Evolutionary conservation across 306 rosid species (phyloP).

Genomic region (Fagus crenata): DNA sequence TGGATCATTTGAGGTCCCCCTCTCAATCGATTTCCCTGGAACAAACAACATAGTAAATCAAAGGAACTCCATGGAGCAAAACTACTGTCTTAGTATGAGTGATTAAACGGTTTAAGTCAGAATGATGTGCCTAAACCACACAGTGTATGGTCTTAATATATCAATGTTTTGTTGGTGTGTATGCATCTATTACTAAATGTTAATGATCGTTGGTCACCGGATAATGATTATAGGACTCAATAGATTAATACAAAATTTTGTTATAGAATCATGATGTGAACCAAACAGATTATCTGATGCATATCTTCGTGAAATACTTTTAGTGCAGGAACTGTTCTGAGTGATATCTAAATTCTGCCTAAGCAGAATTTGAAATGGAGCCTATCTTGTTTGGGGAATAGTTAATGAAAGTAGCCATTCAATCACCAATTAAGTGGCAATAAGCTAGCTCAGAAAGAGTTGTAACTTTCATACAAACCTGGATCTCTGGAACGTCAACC

Average conservation of each 20-base stretch:
- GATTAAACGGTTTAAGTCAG: background rate
- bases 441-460: background rate
- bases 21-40: constrained; percentile 75
- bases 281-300: background rate
- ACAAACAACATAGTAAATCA: background rate
- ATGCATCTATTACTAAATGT: background rate
- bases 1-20: constrained; percentile 97
- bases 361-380: background rate
- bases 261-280: background rate
- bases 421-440: background rate
- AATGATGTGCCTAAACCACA: too few relatives aligned
- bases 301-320: background rate
- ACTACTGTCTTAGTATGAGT: background rate
- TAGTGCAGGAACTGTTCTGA: background rate
- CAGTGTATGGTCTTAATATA: too few relatives aligned
- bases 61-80: background rate
- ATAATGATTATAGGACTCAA: background rate
- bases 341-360: background rate
- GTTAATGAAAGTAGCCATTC: background rate
- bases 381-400: background rate
- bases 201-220: background rate
- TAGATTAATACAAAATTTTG: background rate
- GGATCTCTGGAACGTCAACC: constrained; percentile 74
- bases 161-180: too few relatives aligned
- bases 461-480: constrained; percentile 44